phyloP scores from a whole-genome alignment of 306 rosid genomes.

The Prinsepia uniflora region DNA sequence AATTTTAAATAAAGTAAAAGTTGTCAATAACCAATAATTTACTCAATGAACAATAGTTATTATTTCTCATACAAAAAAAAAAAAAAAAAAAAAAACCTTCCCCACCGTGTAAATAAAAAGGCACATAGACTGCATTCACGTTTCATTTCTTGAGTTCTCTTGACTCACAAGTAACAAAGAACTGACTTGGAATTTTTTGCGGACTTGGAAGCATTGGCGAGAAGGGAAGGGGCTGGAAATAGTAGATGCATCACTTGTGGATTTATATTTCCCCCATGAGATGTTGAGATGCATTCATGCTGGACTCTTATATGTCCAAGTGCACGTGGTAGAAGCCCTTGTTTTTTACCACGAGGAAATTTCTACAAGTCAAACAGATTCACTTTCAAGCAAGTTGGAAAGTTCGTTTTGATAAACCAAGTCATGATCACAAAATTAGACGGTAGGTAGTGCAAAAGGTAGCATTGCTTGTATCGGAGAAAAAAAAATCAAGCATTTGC shows the following conservation, averaged over 20 bases:
- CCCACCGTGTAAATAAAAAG: slow-evolving; percentile 41
- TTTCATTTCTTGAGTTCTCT: background rate
- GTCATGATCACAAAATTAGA: slow-evolving; percentile 62
- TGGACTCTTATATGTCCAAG: slow-evolving; percentile 31
- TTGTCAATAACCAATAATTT: no score
- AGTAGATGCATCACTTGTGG: slow-evolving; percentile 42
- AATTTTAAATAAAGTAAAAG: no score
- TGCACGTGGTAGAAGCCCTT: slow-evolving; percentile 60
- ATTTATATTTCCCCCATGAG: slow-evolving; percentile 43
- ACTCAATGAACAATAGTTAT: slow-evolving; percentile 59
- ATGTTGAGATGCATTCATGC: slow-evolving; percentile 68
- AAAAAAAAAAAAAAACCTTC: slow-evolving; percentile 64
- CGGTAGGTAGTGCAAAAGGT: slow-evolving; percentile 46
- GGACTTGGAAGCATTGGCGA: slow-evolving; percentile 73
- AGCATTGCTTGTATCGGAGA: slow-evolving; percentile 17
- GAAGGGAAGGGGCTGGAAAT: slow-evolving; percentile 53
- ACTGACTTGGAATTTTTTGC: slow-evolving; percentile 7
- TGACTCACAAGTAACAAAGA: background rate
- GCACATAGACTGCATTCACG: background rate
- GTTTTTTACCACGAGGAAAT: slow-evolving; percentile 50
- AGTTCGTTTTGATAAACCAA: slow-evolving; percentile 65
- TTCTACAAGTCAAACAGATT: slow-evolving; percentile 47
- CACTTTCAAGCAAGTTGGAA: slow-evolving; percentile 59
- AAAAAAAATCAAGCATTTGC: background rate
- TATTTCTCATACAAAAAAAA: slow-evolving; percentile 42